These are phyloP conservation scores for Hypoxylon fuscum DNA, from an alignment of 495 filamentous ascomycete species.

Conservation along the genomic window DNA sequence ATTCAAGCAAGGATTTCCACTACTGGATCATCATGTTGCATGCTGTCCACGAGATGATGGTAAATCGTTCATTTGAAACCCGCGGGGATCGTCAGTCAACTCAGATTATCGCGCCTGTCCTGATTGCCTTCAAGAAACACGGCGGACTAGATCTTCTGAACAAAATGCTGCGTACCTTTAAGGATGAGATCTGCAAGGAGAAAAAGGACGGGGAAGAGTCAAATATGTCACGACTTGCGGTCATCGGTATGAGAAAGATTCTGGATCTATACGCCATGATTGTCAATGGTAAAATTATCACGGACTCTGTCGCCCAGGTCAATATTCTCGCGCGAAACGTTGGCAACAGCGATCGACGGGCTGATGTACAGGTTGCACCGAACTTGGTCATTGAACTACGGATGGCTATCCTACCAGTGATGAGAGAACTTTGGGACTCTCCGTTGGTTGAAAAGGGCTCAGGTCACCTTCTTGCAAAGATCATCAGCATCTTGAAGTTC, in stretches of 20 bases:
- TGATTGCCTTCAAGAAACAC: conserved; percentile 84
- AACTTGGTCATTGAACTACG: conserved; percentile 92
- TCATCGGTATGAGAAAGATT: conserved; percentile 79
- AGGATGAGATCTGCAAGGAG: conserved; percentile 65
- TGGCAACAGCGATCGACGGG: conserved; percentile 57
- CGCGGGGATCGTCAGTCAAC: conserved; percentile 40
- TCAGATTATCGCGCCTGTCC: conserved; percentile 78
- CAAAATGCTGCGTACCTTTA: conserved; percentile 75
- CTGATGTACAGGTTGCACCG: conserved; percentile 73
- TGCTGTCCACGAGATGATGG: conserved; percentile 76
- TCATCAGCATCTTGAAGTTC: conserved; percentile 84
- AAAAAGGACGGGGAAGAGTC: conserved; percentile 45
- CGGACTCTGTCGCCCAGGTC: conserved; percentile 74
- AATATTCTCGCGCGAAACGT: conserved; percentile 64
- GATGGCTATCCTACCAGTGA: conserved; percentile 80
- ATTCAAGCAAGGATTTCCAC: conserved; percentile 63
- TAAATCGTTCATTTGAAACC: conserved; percentile 65
- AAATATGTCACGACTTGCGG: conserved; percentile 50
- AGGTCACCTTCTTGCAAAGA: conserved; percentile 75
- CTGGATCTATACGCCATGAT: conserved; percentile 81
- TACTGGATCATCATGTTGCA: conserved; percentile 85
- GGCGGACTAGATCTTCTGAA: conserved; percentile 79
- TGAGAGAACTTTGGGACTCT: conserved; percentile 83
- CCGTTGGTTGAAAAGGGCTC: conserved; percentile 80
- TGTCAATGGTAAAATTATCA: conserved; percentile 77